Conservation (phyloP, 192 early-diverging fungal genomes). For the Phycomyces nitens region DNA sequence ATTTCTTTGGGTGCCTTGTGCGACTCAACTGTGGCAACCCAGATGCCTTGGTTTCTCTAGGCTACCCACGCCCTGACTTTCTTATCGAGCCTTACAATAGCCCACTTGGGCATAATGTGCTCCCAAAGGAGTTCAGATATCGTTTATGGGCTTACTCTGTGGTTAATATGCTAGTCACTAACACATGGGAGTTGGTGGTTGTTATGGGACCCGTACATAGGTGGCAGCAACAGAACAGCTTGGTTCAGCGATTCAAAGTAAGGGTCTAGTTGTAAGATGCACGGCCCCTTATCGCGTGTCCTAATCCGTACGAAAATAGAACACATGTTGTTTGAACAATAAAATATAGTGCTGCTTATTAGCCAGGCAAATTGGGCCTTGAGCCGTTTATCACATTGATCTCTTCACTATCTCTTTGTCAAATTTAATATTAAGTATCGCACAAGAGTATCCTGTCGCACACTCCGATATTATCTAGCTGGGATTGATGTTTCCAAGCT, state of each 20-base stretch:
- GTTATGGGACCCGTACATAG: slow-evolving; percentile 47
- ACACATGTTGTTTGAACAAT: too few relatives aligned
- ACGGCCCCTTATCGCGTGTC: too few relatives aligned
- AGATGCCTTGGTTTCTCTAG: slow-evolving; percentile 36
- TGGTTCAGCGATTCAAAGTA: slow-evolving; percentile 34
- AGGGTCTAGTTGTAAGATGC: slow-evolving; percentile 27
- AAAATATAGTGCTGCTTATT: too few relatives aligned
- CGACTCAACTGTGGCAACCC: slow-evolving; percentile 64
- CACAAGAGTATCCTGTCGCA: too few relatives aligned
- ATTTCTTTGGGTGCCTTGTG: slow-evolving; percentile 51
- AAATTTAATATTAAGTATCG: too few relatives aligned
- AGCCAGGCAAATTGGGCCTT: too few relatives aligned
- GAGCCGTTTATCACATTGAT: too few relatives aligned
- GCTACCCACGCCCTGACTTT: slow-evolving; percentile 38
- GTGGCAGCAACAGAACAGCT: slow-evolving; percentile 25
- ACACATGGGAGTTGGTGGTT: slow-evolving; percentile 45
- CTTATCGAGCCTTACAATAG: slow-evolving; percentile 52
- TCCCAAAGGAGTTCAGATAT: slow-evolving; percentile 52
- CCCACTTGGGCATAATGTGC: slow-evolving; percentile 53
- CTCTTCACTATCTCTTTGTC: too few relatives aligned
- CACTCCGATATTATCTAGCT: too few relatives aligned
- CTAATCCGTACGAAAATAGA: too few relatives aligned
- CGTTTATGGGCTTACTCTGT: slow-evolving; percentile 50
- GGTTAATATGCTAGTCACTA: slow-evolving; percentile 36
- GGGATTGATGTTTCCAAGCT: too few relatives aligned